Conservation (phyloP, 768 basidiomycete species). For the Termitomyces titanicus region DNA sequence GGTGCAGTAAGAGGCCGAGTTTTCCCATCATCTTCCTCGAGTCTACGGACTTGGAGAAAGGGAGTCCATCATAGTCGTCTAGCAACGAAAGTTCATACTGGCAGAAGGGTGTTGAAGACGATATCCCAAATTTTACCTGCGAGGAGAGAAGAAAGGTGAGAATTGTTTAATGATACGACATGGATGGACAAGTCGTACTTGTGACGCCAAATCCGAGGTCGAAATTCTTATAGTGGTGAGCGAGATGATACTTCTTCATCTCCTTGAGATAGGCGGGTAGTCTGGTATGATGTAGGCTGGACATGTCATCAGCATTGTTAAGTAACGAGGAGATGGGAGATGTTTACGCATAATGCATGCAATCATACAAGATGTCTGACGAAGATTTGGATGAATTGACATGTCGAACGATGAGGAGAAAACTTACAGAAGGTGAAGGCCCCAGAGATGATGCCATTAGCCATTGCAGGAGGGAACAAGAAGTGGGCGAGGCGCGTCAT, state of each 20-base stretch:
- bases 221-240: slow-evolving; percentile 98
- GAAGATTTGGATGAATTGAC: neutral
- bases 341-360: slow-evolving; percentile 87
- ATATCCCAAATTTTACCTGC: slow-evolving; percentile 91
- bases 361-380: slow-evolving; percentile 78
- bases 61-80: neutral
- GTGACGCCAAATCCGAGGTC: slow-evolving; percentile 97
- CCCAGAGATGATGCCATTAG: slow-evolving; percentile 91
- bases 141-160: neutral
- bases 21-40: neutral
- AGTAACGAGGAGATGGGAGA: neutral
- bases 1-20: neutral
- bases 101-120: slow-evolving; percentile 81
- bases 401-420: neutral
- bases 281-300: slow-evolving; percentile 78
- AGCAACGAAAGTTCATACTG: slow-evolving; percentile 36
- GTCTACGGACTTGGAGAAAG: neutral
- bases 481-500: slow-evolving; percentile 83
- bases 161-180: neutral
- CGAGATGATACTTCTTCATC: slow-evolving; percentile 97
- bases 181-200: slow-evolving; percentile 42
- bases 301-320: slow-evolving; percentile 4
- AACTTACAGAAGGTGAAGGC: slow-evolving; percentile 71
- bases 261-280: slow-evolving; percentile 84
- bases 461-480: slow-evolving; percentile 79